phyloP scores from a whole-genome alignment of 176 grass and related monocot genomes.

The Raddia guianensis region DNA sequence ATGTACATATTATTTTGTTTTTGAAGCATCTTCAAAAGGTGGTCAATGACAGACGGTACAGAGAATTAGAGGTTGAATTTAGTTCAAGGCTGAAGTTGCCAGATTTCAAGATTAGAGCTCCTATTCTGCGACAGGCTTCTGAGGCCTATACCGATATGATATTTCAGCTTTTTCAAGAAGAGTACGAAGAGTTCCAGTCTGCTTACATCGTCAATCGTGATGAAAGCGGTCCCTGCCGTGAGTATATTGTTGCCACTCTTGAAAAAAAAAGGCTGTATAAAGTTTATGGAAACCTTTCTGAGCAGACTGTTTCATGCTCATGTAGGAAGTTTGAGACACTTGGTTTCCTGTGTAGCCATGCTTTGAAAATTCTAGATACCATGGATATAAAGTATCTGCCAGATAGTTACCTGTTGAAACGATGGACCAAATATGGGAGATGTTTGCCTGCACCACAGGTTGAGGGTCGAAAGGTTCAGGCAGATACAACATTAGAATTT shows the following conservation, averaged over 20 bases:
- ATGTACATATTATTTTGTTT: constrained; percentile 50
- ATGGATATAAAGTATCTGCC: constrained; percentile 78
- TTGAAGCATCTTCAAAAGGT: constrained; percentile 52
- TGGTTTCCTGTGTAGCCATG: constrained; percentile 65
- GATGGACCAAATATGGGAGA: constrained; percentile 62
- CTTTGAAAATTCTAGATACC: constrained; percentile 66
- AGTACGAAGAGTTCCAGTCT: constrained; percentile 69
- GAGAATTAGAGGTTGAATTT: constrained; percentile 56
- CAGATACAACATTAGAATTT: constrained; percentile 55
- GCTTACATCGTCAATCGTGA: constrained; percentile 61
- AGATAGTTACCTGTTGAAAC: constrained; percentile 56
- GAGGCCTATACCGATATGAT: constrained; percentile 62
- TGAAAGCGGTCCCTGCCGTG: constrained; percentile 41
- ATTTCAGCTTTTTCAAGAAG: constrained; percentile 69
- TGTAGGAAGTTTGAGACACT: constrained; percentile 70
- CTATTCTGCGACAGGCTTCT: constrained; percentile 59
- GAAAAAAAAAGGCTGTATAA: constrained; percentile 53
- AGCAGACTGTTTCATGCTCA: constrained; percentile 57
- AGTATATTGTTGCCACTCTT: constrained; percentile 63
- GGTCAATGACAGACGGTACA: constrained; percentile 51
- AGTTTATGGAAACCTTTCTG: constrained; percentile 57
- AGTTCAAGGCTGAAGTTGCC: constrained; percentile 53
- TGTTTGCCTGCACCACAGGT: constrained; percentile 28
- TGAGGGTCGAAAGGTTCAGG: constrained; percentile 44
- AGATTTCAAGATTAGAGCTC: constrained; percentile 62